These are phyloP conservation scores for Mychonastes homosphaera DNA, from an alignment of 139 green algal species.

Conservation along the genomic window DNA sequence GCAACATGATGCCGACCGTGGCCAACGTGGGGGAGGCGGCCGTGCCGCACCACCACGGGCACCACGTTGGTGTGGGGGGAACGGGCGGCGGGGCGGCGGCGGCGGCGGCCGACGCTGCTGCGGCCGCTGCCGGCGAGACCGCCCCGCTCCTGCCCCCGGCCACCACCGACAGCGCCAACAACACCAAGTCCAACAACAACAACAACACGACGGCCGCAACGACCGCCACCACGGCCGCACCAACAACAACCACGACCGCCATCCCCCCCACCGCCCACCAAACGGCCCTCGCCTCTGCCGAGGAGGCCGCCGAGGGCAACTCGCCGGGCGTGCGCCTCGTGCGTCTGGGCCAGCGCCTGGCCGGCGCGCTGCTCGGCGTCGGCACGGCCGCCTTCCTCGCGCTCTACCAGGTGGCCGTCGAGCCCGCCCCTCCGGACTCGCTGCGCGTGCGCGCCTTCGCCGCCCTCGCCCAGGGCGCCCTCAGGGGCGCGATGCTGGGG, in stretches of 20 bases:
- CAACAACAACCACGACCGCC: too few species aligned
- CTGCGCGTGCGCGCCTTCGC: slow-evolving; percentile 46
- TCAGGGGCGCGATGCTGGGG: slow-evolving; percentile 55
- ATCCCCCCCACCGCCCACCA: too few species aligned
- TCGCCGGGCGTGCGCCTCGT: too few species aligned
- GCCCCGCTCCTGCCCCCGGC: too few species aligned
- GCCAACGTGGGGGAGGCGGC: slow-evolving; percentile 20
- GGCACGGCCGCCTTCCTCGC: slow-evolving; percentile 51
- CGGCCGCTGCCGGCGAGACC: not conserved
- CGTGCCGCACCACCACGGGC: slow-evolving; percentile 14
- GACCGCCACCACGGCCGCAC: too few species aligned
- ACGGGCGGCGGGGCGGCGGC: not conserved
- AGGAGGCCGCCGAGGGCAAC: too few species aligned
- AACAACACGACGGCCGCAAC: too few species aligned
- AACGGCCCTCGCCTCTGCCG: too few species aligned
- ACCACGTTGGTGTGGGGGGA: slow-evolving; percentile 6
- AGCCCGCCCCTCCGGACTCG: slow-evolving; percentile 53
- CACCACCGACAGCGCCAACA: too few species aligned
- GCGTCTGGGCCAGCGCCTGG: slow-evolving; percentile 41
- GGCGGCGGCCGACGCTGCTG: not conserved
- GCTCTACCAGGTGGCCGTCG: slow-evolving; percentile 72
- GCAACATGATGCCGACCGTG: slow-evolving; percentile 27
- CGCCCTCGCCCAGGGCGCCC: slow-evolving; percentile 32
- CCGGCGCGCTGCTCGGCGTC: slow-evolving; percentile 45
- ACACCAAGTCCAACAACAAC: too few species aligned